Percentiles rank a stretch among this genome's conserved stretches.
phyloP scores from a whole-genome alignment of 306 rosid species.

The Cucurbita pepo region DNA sequence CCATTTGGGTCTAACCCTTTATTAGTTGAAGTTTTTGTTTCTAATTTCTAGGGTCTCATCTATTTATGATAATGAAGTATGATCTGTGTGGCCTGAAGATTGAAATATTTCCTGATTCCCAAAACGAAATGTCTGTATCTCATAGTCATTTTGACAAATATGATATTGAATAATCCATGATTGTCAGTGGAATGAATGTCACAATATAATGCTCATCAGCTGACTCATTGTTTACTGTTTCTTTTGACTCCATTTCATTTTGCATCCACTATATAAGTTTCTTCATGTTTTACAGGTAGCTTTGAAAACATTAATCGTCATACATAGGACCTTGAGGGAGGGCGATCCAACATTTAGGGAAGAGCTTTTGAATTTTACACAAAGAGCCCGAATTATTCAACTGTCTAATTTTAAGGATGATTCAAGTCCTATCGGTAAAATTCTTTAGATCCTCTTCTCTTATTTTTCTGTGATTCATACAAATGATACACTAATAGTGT shows the following conservation, averaged over 20 bases:
- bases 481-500: not conserved
- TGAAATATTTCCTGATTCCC: not conserved
- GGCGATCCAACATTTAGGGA: conserved; percentile 95
- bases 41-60: not conserved
- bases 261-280: not conserved
- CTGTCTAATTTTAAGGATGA: conserved; percentile 95
- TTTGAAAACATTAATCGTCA: conserved; percentile 68
- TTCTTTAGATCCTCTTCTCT: conserved; percentile 13
- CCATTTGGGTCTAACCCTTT: not conserved
- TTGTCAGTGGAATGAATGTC: not conserved
- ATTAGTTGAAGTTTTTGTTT: not conserved
- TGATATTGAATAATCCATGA: not conserved
- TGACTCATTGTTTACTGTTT: not conserved
- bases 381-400: conserved; percentile 76
- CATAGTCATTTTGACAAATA: not conserved
- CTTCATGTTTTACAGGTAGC: conserved; percentile 60
- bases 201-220: not conserved
- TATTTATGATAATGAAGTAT: not conserved
- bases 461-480: not conserved
- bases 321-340: conserved; percentile 92
- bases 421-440: conserved; percentile 84
- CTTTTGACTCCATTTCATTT: not conserved
- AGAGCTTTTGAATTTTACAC: conserved; percentile 82
- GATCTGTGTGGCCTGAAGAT: not conserved
- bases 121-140: not conserved